Evolutionary conservation across 2,329 filamentous ascomycete species (phyloP).

Genomic region (Sporothrix mexicana): DNA sequence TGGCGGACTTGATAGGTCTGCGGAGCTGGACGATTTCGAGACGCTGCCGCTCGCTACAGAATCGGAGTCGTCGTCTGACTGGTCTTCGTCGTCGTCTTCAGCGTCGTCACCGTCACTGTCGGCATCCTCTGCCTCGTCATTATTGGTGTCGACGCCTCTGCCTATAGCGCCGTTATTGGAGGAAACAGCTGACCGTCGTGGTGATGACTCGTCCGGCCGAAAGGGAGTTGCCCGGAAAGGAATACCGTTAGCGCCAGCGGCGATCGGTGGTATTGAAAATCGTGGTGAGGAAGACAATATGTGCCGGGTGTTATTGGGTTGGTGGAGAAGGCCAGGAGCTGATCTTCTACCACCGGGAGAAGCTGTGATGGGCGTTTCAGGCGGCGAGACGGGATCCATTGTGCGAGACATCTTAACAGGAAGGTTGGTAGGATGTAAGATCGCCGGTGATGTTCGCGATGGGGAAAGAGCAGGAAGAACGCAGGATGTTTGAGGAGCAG

Average conservation of each 20-base stretch:
- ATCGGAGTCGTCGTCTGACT: slow-evolving; percentile 38
- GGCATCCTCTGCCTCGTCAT: background rate
- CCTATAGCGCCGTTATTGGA: slow-evolving; percentile 30
- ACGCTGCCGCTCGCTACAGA: slow-evolving; percentile 40
- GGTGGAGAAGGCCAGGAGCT: slow-evolving; percentile 33
- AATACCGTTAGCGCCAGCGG: slow-evolving; percentile 43
- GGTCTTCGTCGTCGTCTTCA: slow-evolving; percentile 24
- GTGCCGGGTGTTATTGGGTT: slow-evolving; percentile 25
- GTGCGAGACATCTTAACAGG: slow-evolving; percentile 33
- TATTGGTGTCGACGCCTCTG: slow-evolving; percentile 8
- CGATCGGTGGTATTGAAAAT: slow-evolving; percentile 39
- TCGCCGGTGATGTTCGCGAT: background rate
- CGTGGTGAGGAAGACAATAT: slow-evolving; percentile 15
- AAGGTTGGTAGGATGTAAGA: slow-evolving; percentile 2
- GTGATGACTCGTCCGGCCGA: slow-evolving; percentile 48
- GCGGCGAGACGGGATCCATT: slow-evolving; percentile 51
- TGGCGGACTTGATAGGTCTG: slow-evolving; percentile 11
- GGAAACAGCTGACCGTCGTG: slow-evolving; percentile 45
- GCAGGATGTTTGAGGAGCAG: background rate
- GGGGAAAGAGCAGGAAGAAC: background rate
- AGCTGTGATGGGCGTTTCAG: slow-evolving; percentile 50
- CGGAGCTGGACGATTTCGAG: slow-evolving; percentile 37
- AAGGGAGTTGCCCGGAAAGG: slow-evolving; percentile 42
- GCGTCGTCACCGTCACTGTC: slow-evolving; percentile 23
- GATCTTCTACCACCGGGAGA: slow-evolving; percentile 44